Evolutionary conservation across 2,329 filamentous ascomycete species (phyloP).

Genomic region (Zasmidium citrigriseum): DNA sequence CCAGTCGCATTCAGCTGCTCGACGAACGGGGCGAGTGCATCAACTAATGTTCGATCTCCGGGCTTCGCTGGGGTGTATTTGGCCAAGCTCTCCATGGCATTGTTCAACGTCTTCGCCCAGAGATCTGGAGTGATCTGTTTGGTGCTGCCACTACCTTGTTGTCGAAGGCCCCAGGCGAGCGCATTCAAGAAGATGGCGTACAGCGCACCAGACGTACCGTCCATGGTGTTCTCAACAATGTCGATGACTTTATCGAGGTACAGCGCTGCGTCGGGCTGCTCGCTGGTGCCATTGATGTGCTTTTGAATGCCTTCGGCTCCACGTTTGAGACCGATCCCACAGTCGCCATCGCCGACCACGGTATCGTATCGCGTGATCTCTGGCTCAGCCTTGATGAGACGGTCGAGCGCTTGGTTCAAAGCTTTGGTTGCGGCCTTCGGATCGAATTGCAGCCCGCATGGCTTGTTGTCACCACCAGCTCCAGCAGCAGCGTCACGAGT

Average conservation of each 20-base stretch:
- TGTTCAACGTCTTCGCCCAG: conserved; percentile 69
- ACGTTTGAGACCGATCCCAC: conserved; percentile 80
- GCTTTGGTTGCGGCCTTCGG: conserved; percentile 51
- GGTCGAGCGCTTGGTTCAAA: conserved; percentile 59
- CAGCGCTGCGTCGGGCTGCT: conserved; percentile 54
- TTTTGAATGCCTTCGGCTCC: conserved; percentile 69
- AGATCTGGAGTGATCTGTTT: conserved; percentile 43
- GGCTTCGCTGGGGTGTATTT: conserved; percentile 87
- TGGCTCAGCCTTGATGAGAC: conserved; percentile 64
- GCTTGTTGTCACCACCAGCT: conserved; percentile 46
- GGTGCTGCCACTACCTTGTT: conserved; percentile 47
- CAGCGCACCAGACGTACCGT: conserved; percentile 73
- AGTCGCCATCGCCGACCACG: conserved; percentile 87
- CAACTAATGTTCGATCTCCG: conserved; percentile 87
- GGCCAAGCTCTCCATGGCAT: conserved; percentile 69
- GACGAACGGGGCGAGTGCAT: conserved; percentile 87
- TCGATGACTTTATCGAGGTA: conserved; percentile 63
- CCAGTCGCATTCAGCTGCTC: conserved; percentile 66
- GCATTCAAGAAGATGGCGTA: conserved; percentile 91
- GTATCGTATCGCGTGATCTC: conserved; percentile 71
- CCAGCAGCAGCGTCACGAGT: conserved; percentile 39
- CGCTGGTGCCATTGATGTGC: conserved; percentile 44
- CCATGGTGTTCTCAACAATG: conserved; percentile 70
- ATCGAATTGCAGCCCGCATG: conserved; percentile 59
- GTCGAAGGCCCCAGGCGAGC: conserved; percentile 67